phyloP scores from a whole-genome alignment of 208 protist species.

The Tritrichomonas musculus region DNA sequence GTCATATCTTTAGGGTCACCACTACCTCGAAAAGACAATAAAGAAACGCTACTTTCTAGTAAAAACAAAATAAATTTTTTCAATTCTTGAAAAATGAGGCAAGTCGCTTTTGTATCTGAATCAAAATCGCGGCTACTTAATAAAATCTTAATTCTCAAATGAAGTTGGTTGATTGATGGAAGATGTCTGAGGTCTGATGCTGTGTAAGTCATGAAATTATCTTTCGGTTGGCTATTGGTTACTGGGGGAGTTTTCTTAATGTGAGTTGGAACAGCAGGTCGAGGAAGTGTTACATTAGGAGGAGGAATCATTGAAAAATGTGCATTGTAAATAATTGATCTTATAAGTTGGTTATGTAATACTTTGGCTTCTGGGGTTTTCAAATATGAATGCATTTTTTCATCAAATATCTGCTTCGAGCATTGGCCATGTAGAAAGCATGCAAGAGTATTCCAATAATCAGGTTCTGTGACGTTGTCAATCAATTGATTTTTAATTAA shows the following conservation, averaged over 20 bases:
- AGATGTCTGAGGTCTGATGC: constrained; percentile 3
- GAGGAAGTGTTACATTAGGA: not conserved
- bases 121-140: not conserved
- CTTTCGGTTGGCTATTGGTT: not conserved
- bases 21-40: not conserved
- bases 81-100: not conserved
- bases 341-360: constrained; percentile 14
- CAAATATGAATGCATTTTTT: not conserved
- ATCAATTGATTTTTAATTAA: not conserved
- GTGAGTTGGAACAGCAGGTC: not conserved
- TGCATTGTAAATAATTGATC: constrained; percentile 22
- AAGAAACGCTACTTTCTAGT: not conserved
- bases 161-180: not conserved
- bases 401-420: not conserved
- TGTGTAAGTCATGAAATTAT: not conserved
- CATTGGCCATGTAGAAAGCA: not conserved
- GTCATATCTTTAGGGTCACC: not conserved
- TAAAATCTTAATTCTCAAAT: not conserved
- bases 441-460: not conserved
- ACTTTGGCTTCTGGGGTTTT: not conserved
- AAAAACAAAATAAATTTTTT: not conserved
- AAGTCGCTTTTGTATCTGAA: not conserved
- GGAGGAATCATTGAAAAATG: constrained; percentile 32
- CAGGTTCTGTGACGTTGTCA: not conserved
- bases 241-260: not conserved